Evolutionary conservation across 2,329 filamentous ascomycete species (phyloP).

Genomic region (Pestalotiopsis sp.): DNA sequence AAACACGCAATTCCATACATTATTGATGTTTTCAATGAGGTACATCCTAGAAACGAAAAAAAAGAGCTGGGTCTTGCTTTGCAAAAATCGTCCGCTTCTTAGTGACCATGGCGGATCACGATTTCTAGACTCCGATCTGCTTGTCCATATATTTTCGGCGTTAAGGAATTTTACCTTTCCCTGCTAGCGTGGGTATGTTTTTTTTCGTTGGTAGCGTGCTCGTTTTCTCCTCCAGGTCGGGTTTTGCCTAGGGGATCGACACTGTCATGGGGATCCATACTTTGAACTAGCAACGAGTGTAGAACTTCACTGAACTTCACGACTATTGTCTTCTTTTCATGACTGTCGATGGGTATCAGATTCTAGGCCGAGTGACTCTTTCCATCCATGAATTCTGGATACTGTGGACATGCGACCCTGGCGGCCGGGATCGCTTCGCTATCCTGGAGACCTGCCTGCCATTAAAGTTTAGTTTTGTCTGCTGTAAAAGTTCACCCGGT

Average conservation of each 20-base stretch:
- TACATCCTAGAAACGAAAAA: not conserved
- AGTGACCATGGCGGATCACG: not conserved
- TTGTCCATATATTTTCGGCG: slow-evolving; percentile 1
- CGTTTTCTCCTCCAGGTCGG: not conserved
- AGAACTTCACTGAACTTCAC: not conserved
- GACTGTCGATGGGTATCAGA: not conserved
- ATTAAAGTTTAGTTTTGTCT: no score
- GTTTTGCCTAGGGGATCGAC: slow-evolving; percentile 1
- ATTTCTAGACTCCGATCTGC: not conserved
- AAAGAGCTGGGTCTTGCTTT: not conserved
- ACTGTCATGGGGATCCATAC: not conserved
- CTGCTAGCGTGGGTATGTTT: not conserved
- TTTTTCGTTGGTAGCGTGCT: not conserved
- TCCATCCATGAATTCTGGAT: no score
- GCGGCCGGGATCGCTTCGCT: no score
- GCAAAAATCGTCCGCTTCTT: not conserved
- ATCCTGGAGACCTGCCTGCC: no score
- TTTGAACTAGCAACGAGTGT: not conserved
- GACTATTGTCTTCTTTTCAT: not conserved
- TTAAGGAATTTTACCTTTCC: not conserved
- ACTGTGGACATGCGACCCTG: no score
- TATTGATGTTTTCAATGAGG: not conserved
- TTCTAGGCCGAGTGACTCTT: no score
- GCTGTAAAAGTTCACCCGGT: no score
- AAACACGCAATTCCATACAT: not conserved